These are phyloP conservation scores for Herpetospermum pedunculosum DNA, from an alignment of 306 rosid genomes.

Conservation along the genomic window DNA sequence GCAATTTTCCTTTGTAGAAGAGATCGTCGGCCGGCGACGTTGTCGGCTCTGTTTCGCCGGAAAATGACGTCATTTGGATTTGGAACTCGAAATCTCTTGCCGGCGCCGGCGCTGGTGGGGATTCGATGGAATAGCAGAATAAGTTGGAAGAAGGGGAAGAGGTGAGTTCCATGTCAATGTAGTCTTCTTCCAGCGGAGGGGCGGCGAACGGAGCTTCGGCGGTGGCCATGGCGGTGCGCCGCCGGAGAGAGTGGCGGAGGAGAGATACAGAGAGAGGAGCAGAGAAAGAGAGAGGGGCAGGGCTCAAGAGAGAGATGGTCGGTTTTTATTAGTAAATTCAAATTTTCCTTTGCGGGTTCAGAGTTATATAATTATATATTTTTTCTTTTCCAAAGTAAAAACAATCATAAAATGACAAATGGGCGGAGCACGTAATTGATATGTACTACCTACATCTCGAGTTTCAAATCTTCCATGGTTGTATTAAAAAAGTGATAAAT, in stretches of 20 bases:
- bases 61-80: conserved; percentile 57
- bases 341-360: neutral
- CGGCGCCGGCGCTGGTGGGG: conserved; percentile 35
- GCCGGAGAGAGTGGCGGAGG: neutral
- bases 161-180: conserved; percentile 75
- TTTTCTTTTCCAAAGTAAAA: neutral
- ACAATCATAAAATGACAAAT: neutral
- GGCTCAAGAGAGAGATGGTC: neutral
- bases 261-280: neutral
- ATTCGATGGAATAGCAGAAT: conserved; percentile 32
- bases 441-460: too few species aligned
- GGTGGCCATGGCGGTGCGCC: neutral
- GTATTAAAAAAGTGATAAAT: too few species aligned
- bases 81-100: conserved; percentile 87
- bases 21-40: conserved; percentile 87
- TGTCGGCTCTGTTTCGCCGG: conserved; percentile 29
- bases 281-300: neutral
- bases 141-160: conserved; percentile 30
- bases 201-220: neutral
- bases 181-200: conserved; percentile 49
- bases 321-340: neutral
- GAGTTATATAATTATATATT: neutral
- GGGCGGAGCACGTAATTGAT: too few species aligned
- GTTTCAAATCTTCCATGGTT: too few species aligned
- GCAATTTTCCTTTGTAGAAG: conserved; percentile 93